phyloP scores from a whole-genome alignment of 1,139 yeast species.

The Suhomyces guaymorum region DNA sequence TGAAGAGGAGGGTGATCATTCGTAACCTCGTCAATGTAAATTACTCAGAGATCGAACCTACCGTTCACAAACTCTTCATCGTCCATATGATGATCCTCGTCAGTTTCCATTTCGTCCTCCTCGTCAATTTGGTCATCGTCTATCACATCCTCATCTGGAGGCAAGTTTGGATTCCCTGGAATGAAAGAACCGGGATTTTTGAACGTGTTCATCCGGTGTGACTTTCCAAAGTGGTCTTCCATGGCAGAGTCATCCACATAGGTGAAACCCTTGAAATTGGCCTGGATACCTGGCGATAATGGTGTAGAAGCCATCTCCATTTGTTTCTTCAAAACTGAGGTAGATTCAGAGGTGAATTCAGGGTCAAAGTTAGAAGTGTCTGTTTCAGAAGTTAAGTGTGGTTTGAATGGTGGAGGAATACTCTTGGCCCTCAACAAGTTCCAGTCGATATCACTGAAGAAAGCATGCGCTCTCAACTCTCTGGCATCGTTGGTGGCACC shows the following conservation, averaged over 20 bases:
- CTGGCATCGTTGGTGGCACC: conserved; percentile 92
- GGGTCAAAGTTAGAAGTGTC: conserved; percentile 98
- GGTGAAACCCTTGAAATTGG: conserved; percentile 93
- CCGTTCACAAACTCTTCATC: conserved; percentile 87
- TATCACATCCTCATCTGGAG: conserved; percentile 81
- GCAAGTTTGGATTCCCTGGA: conserved; percentile 75
- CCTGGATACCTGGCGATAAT: conserved; percentile 90
- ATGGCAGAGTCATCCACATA: conserved; percentile 93
- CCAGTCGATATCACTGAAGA: conserved; percentile 92
- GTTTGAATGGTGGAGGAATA: conserved; percentile 97
- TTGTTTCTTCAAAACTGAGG: conserved; percentile 73
- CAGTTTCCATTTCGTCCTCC: conserved; percentile 52
- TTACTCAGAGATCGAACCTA: conserved; percentile 82
- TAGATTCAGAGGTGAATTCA: conserved; percentile 90
- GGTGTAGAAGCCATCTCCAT: conserved; percentile 75
- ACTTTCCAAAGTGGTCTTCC: conserved; percentile 72
- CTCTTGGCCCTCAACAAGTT: conserved; percentile 70
- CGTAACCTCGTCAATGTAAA: too few relatives aligned
- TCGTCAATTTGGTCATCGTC: conserved; percentile 72
- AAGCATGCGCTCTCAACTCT: conserved; percentile 87
- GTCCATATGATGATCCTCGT: conserved; percentile 47
- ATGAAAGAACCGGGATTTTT: conserved; percentile 71
- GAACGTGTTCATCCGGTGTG: conserved; percentile 47
- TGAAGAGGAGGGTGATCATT: too few relatives aligned
- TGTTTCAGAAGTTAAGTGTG: conserved; percentile 84